Base-by-base conservation (phyloP, 2,329 filamentous ascomycete genomes). In the Penicillium brevicompactum region DNA sequence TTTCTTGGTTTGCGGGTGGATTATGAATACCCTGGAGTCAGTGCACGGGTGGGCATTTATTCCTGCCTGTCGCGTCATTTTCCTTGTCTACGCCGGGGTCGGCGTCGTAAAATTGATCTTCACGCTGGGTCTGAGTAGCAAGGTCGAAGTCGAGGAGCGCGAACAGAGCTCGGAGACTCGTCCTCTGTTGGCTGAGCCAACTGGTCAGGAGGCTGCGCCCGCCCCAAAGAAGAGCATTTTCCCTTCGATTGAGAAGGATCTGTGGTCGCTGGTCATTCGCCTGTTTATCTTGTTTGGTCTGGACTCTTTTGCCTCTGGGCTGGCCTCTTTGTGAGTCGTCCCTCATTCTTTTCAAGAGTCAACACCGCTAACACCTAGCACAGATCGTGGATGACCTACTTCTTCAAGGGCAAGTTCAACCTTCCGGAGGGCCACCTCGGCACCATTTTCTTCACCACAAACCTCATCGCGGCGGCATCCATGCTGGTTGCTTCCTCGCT, bases 221-320 rank as follows among this genome's bases (percentile, higher is more conserved):
- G 8, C 62, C n/a, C 59, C 57, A 38, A 72, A 65, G 54, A 73
- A 68, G 50, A 59, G 68, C 3, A 67, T 84, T n/a, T 68, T 88
- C 30, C 81, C 84, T 0, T 74, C 81, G 2, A 84, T 91, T 18
- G 85, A 84, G 5, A 72, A 70, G 2, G 75, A 82, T 18, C 49
- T 74, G 6, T 60, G 67, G 38, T 67, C 68, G 3, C 51, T 74
- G n/a, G 60, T 74, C 16, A 59, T 72, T 21, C 63, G 85, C 47
- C 77, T 93, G 0, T 88, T 86, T 66, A 71, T 88, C 7, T 75
- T 93, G 1, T 88, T 91, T 63, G 82, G 81, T 1, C 66, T 91
- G 5, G 89, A 92, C 68, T 83, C 85, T 0, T 82, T 91, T 53
- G 88, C 87, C 1, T 87, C 85, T 1, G 89, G 89, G 2, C 81